Conservation (phyloP, 495 filamentous ascomycete genomes). For the Lasiosphaeria hispida region DNA sequence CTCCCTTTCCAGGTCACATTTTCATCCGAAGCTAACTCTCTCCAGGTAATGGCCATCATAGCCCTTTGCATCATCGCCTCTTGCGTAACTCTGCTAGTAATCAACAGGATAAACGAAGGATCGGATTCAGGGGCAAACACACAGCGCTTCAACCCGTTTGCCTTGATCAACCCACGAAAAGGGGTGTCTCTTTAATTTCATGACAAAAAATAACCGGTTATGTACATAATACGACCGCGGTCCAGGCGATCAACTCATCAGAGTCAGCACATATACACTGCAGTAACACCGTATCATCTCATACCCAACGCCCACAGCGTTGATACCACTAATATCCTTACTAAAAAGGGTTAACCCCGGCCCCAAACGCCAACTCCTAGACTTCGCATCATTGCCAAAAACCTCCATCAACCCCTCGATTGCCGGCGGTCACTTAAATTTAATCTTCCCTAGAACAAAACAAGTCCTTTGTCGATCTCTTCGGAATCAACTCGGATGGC, state of each 20-base stretch:
- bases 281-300: too few relatives aligned
- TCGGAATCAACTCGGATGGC: constrained; percentile 19
- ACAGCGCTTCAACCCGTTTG: neutral
- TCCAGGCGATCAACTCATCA: too few relatives aligned
- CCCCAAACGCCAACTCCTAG: neutral
- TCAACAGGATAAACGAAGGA: constrained; percentile 35
- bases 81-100: constrained; percentile 55
- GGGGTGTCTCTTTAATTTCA: neutral
- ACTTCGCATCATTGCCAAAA: neutral
- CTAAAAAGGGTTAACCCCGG: too few relatives aligned
- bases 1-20: neutral
- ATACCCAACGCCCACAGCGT: neutral
- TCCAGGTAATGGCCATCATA: constrained; percentile 64
- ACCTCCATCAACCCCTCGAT: neutral
- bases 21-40: neutral
- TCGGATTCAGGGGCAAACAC: constrained; percentile 1
- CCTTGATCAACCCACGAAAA: neutral
- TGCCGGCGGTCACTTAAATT: neutral
- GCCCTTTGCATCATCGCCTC: constrained; percentile 77
- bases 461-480: constrained; percentile 24
- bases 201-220: neutral
- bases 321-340: neutral
- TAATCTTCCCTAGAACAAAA: constrained; percentile 26
- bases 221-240: too few relatives aligned
- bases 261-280: too few relatives aligned